Evolutionary conservation across 2,329 filamentous ascomycete genomes (phyloP), one percentile per base, ranked within the genome.

Genomic region (Trichocomaceae sp.): DNA sequence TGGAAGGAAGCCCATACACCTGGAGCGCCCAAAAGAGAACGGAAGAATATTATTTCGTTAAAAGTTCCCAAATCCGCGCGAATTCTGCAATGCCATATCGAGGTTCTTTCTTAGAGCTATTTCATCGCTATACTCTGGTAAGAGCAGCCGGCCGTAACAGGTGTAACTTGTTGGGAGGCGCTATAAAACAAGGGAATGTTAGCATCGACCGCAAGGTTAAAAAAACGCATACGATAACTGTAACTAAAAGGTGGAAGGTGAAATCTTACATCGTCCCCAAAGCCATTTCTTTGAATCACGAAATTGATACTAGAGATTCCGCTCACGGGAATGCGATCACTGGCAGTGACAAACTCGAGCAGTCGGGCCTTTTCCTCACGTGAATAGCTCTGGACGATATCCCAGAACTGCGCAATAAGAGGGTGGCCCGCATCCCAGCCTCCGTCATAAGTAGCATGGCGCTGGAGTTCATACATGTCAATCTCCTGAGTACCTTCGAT

Each of bases 311-410:
- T 90, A 59, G 82, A 81, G 65, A 91, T 83, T 2, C 93, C 93
- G 19, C 88, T 90, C 0, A 96, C 88, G 0, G 93, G 93, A 1
- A 97, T 82, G 2, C 93, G 82, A 66, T 96, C 91, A 63, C 86
- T 92, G 0, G 92, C 92, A 13, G 93, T 99, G 29, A 99, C 91
- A 65, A 99, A 99, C 68, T 96, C 90, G 31, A 99, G 78, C 33
- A 99, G 74, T 63, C 83, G 83, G 51, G 84, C 81, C 70, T 86
- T 86, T 77, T 91, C 86, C 45, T 80, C 77, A 15, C 85, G 78
- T 9, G 72, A 62, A 53, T 73, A 77, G 15, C 79, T 65, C 82
- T 93, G 35, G 68, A 96, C 87, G 7, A 96, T 80, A 12, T 78
- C 78, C 93, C 93, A 99, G 68, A 99, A 97, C 61, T 87, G 83